phyloP scores from a whole-genome alignment of 305 asterid genomes.

The Striga hermonthica region DNA sequence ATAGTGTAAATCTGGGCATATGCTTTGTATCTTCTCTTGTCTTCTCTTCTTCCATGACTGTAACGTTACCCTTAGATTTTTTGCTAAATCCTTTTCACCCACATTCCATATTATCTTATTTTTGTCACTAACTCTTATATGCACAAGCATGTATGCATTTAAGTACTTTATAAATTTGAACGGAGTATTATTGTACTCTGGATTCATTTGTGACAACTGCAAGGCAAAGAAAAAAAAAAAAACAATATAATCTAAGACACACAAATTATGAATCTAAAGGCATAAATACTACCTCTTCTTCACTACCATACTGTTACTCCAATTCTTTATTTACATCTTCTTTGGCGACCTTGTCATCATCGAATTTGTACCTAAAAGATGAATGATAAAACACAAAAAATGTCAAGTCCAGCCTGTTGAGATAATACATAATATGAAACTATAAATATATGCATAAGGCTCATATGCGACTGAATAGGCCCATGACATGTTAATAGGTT shows the following conservation, averaged over 20 bases:
- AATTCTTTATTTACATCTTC: constrained; percentile 88
- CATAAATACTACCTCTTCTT: constrained; percentile 71
- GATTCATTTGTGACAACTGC: constrained; percentile 93
- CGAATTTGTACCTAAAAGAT: constrained; percentile 78
- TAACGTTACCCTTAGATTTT: constrained; percentile 73
- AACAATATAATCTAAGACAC: constrained; percentile 20
- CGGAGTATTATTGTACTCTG: constrained; percentile 92
- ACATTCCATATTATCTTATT: constrained; percentile 92
- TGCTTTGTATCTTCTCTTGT: constrained; percentile 85
- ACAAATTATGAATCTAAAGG: constrained; percentile 14
- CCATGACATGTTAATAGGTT: constrained; percentile 1
- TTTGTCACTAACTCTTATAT: constrained; percentile 91
- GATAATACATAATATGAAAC: neutral
- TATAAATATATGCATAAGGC: neutral
- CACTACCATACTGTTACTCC: constrained; percentile 98
- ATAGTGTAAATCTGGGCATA: constrained; percentile 92
- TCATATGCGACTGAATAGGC: constrained; percentile 10
- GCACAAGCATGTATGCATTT: constrained; percentile 98
- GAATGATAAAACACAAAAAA: constrained; percentile 29
- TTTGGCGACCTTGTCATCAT: constrained; percentile 92
- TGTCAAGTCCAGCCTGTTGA: constrained; percentile 9
- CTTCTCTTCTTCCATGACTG: constrained; percentile 44
- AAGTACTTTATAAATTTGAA: constrained; percentile 91
- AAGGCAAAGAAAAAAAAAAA: constrained; percentile 31
- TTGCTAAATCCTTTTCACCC: constrained; percentile 94